Evolutionary conservation across 345 rosid genomes (phyloP).

Genomic region (Pugionium cornutum): DNA sequence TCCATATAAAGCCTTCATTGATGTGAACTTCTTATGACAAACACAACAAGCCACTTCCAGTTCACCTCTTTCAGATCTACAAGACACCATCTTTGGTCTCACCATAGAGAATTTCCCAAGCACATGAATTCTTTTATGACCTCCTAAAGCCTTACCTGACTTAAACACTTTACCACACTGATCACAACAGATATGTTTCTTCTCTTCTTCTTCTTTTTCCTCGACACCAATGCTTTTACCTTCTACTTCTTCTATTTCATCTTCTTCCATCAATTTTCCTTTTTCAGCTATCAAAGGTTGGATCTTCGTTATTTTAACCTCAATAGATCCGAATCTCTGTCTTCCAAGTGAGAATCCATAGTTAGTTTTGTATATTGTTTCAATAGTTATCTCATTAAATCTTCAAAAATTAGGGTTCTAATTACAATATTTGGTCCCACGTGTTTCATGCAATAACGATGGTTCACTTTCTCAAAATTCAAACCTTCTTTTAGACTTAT

Average conservation of each 20-base stretch:
- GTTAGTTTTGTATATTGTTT: neutral
- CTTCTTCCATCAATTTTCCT: slow-evolving; percentile 10
- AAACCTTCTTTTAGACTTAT: too few relatives aligned
- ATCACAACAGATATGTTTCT: slow-evolving; percentile 31
- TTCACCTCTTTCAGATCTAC: slow-evolving; percentile 33
- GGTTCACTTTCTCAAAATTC: too few relatives aligned
- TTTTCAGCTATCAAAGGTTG: slow-evolving; percentile 24
- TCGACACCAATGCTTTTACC: too few relatives aligned
- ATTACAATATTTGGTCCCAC: too few relatives aligned
- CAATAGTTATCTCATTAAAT: too few relatives aligned
- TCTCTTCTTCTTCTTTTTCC: slow-evolving; percentile 7
- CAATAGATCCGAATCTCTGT: slow-evolving; percentile 29
- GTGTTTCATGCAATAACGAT: too few relatives aligned
- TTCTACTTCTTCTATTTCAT: neutral
- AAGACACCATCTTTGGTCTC: slow-evolving; percentile 35
- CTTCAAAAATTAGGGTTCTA: too few relatives aligned
- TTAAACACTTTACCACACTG: slow-evolving; percentile 45
- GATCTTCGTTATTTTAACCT: slow-evolving; percentile 27
- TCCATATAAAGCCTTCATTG: slow-evolving; percentile 52
- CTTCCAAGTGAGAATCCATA: slow-evolving; percentile 27
- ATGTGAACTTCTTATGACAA: slow-evolving; percentile 43
- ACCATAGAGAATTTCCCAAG: slow-evolving; percentile 13
- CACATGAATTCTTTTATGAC: slow-evolving; percentile 52
- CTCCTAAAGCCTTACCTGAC: slow-evolving; percentile 56
- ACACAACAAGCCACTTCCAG: slow-evolving; percentile 32